Evolutionary conservation across 2,329 filamentous ascomycete species (phyloP).

Genomic region (Penicillium sp.): DNA sequence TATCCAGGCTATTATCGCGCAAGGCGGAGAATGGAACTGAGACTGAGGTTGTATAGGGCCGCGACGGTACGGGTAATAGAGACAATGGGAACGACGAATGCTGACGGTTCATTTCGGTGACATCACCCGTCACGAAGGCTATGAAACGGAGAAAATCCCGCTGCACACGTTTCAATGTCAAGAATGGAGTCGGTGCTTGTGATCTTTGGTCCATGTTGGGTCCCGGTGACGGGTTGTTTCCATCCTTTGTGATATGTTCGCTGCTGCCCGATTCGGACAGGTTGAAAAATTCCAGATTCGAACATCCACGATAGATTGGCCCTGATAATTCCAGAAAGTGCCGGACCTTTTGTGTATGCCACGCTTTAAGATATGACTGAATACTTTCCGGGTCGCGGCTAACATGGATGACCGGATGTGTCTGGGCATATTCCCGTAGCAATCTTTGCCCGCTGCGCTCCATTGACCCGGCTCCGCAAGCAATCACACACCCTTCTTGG

Average conservation of each 20-base stretch:
- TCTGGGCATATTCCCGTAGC: conserved; percentile 62
- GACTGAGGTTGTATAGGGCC: conserved; percentile 67
- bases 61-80: conserved; percentile 59
- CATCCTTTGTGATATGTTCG: conserved; percentile 25
- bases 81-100: conserved; percentile 62
- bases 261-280: conserved; percentile 57
- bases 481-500: conserved; percentile 64
- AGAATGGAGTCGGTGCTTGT: conserved; percentile 55
- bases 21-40: conserved; percentile 62
- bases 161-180: conserved; percentile 68
- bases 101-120: conserved; percentile 31
- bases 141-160: conserved; percentile 70
- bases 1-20: conserved; percentile 55
- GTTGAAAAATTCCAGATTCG: conserved; percentile 77
- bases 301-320: conserved; percentile 63
- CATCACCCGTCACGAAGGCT: conserved; percentile 55
- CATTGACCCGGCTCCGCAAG: conserved; percentile 69
- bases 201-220: conserved; percentile 40
- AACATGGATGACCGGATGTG: conserved; percentile 71
- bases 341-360: conserved; percentile 57
- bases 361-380: conserved; percentile 61
- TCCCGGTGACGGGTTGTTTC: conserved; percentile 27
- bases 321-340: conserved; percentile 56
- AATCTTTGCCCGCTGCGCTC: conserved; percentile 63
- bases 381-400: conserved; percentile 66